Percentiles rank a stretch among this genome's conserved stretches.
Conservation (phyloP, 257 asterid genomes). For the Nicotiana paniculata region DNA sequence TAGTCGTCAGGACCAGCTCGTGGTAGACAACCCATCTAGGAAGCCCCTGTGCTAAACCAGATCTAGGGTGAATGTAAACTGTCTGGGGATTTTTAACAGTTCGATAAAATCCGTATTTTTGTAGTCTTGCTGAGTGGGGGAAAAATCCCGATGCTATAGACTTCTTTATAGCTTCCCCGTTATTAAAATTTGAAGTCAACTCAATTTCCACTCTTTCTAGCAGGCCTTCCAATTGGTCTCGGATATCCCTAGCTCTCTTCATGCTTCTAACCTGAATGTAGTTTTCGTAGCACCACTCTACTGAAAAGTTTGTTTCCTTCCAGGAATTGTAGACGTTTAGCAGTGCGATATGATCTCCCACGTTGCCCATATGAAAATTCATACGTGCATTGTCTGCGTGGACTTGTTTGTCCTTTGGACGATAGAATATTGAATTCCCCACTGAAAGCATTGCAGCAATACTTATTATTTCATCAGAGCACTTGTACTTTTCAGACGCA, state of each 20-base stretch:
- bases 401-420: slow-evolving; percentile 14
- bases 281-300: slow-evolving; percentile 64
- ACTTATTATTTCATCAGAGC: slow-evolving; percentile 12
- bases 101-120: slow-evolving; percentile 35
- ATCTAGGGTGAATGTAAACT: slow-evolving; percentile 17
- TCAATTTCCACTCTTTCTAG: neutral
- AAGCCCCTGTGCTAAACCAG: slow-evolving; percentile 66
- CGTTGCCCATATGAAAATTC: slow-evolving; percentile 15
- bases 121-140: slow-evolving; percentile 54
- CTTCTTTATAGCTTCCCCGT: slow-evolving; percentile 44
- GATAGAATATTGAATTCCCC: slow-evolving; percentile 45
- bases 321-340: slow-evolving; percentile 65
- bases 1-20: slow-evolving; percentile 61
- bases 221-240: slow-evolving; percentile 58
- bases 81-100: too few species aligned
- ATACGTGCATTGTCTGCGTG: slow-evolving; percentile 63
- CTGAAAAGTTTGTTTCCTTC: slow-evolving; percentile 66
- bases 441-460: neutral
- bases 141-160: slow-evolving; percentile 65
- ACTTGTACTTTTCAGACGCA: neutral
- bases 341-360: slow-evolving; percentile 47
- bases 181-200: neutral
- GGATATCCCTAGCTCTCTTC: slow-evolving; percentile 48
- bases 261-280: slow-evolving; percentile 61
- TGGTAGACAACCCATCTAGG: slow-evolving; percentile 72